These are phyloP conservation scores for Penicillium roqueforti DNA, from an alignment of 495 filamentous ascomycete species.

Conservation along the genomic window DNA sequence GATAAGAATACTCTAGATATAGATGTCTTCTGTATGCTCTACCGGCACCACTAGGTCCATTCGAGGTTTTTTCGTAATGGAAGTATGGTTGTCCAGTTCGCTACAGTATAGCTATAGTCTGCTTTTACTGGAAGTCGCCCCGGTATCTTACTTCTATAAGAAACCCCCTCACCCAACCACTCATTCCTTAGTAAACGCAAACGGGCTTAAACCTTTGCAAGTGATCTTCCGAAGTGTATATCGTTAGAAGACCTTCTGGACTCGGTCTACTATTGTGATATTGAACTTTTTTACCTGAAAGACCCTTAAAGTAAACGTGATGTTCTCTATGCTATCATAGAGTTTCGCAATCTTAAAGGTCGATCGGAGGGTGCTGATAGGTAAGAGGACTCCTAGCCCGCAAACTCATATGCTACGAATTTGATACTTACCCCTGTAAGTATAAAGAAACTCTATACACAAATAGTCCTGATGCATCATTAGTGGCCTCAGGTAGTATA, in stretches of 20 bases:
- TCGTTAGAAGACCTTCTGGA: constrained; percentile 22
- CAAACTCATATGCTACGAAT: background rate
- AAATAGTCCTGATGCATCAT: too few species aligned
- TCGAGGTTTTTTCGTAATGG: constrained; percentile 26
- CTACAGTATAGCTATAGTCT: constrained; percentile 28
- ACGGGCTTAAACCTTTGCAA: constrained; percentile 18
- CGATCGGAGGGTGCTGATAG: constrained; percentile 23
- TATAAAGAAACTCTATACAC: constrained; percentile 33
- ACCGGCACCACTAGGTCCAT: constrained; percentile 29
- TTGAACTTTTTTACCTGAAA: constrained; percentile 28
- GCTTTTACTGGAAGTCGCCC: constrained; percentile 27
- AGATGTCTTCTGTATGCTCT: constrained; percentile 23
- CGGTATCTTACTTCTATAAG: constrained; percentile 25
- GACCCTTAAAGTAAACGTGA: constrained; percentile 26
- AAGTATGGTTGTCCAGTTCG: constrained; percentile 29
- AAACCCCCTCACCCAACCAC: too few species aligned
- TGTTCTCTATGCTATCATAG: constrained; percentile 27
- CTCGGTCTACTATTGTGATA: constrained; percentile 28
- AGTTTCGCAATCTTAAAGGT: constrained; percentile 32
- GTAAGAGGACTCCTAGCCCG: constrained; percentile 12
- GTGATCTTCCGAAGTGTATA: constrained; percentile 26
- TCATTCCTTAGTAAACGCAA: constrained; percentile 20
- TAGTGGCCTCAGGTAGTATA: too few species aligned
- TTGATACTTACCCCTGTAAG: constrained; percentile 8
- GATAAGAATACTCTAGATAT: constrained; percentile 26